A percentile compares a stretch with the other conserved stretches of the same genome.
Evolutionary conservation across 2,329 filamentous ascomycete genomes (phyloP).

Genomic region (Neoascochyta sp.): DNA sequence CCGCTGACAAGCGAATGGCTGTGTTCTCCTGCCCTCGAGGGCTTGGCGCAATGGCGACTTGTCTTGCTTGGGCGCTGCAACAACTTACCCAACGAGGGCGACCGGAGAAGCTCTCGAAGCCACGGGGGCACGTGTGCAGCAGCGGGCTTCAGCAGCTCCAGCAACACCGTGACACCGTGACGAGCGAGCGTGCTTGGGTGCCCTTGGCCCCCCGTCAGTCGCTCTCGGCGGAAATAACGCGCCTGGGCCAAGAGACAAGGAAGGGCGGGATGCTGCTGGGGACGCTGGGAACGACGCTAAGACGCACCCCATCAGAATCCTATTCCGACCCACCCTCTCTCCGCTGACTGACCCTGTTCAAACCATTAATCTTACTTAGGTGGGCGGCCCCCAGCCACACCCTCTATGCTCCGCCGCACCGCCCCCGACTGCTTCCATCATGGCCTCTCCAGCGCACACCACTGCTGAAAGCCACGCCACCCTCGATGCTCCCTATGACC

Average conservation of each 20-base stretch:
- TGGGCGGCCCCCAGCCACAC: constrained; percentile 31
- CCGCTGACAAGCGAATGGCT: constrained; percentile 33
- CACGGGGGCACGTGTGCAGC: no score
- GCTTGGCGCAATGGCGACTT: no score
- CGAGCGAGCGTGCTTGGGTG: no score
- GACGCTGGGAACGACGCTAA: constrained; percentile 28
- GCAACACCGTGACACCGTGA: no score
- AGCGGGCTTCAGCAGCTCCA: no score
- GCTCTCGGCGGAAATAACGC: constrained; percentile 28
- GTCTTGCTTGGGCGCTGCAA: no score
- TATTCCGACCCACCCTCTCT: constrained; percentile 30
- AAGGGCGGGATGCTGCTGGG: constrained; percentile 22
- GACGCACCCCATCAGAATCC: constrained; percentile 26
- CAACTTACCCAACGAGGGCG: no score
- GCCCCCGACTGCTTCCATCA: constrained; percentile 31
- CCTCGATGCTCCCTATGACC: constrained; percentile 25
- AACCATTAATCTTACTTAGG: constrained; percentile 32
- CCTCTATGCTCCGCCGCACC: no score
- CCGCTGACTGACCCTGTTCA: constrained; percentile 23
- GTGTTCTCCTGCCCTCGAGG: constrained; percentile 18
- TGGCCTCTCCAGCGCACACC: constrained; percentile 36
- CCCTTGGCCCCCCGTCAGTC: no score
- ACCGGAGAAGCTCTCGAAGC: no score
- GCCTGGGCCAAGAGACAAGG: constrained; percentile 23
- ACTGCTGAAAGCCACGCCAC: constrained; percentile 29